Percentiles rank a stretch among this genome's conserved stretches.
phyloP scores from a whole-genome alignment of 768 basidiomycete genomes.

The Termitomyces sp. region DNA sequence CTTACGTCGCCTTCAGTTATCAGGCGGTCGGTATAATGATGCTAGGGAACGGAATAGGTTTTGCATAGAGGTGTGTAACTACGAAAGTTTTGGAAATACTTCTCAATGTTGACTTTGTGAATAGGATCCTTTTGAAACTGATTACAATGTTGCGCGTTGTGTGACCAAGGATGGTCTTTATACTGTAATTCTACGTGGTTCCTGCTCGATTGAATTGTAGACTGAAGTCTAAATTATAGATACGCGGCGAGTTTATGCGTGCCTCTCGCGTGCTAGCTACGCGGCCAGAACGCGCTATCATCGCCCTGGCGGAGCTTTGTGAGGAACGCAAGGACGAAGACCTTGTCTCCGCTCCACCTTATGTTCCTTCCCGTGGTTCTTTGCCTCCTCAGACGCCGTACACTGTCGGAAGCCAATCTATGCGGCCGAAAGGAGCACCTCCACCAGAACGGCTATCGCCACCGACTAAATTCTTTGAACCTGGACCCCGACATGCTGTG shows the following conservation, averaged over 20 bases:
- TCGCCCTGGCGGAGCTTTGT: constrained; percentile 85
- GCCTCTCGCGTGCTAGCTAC: constrained; percentile 80
- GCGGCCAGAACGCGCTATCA: constrained; percentile 76
- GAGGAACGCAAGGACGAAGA: constrained; percentile 81
- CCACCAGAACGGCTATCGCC: constrained; percentile 52
- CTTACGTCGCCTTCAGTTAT: constrained; percentile 32
- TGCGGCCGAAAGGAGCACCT: constrained; percentile 43
- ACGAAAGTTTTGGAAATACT: not conserved
- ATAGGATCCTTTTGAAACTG: constrained; percentile 95
- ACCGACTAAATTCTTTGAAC: constrained; percentile 46
- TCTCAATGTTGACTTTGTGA: not conserved
- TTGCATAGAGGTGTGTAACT: constrained; percentile 79
- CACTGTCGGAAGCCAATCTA: constrained; percentile 58
- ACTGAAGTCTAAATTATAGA: constrained; percentile 42
- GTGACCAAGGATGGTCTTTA: constrained; percentile 96
- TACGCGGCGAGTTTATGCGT: constrained; percentile 98
- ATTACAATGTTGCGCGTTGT: constrained; percentile 95
- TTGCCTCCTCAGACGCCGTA: constrained; percentile 72
- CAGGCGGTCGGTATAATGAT: constrained; percentile 57
- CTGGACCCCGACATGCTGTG: constrained; percentile 29
- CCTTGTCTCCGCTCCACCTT: constrained; percentile 47
- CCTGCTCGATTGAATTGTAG: not conserved
- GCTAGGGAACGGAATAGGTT: constrained; percentile 88
- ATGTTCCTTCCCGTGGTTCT: constrained; percentile 36
- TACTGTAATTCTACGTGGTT: constrained; percentile 54